Base-by-base conservation (phyloP, 176 grass and related monocot genomes). In the Aegilops umbellulata region DNA sequence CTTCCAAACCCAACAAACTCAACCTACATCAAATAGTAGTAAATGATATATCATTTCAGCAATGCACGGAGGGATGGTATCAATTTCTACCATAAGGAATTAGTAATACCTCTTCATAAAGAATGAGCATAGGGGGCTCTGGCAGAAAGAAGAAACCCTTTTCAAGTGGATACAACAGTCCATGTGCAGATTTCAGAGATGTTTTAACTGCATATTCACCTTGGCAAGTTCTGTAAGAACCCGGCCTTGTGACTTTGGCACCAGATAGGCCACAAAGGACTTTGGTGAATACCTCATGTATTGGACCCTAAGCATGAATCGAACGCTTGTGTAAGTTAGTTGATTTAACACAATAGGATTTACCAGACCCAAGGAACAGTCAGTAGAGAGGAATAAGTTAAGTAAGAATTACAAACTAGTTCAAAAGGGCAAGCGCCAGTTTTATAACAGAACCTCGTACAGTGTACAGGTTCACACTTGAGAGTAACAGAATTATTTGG, bases 121-220 rank as follows among this genome's bases (percentile, higher is more conserved):
- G 92, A 86, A 99, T 99, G 44, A 99, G 94, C 10, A 94, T 99
- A 32, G 94, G 97, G 88, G 97, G 94, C 86, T 96, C 96, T 22
- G 94, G 97, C 25, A 99, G 88, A 84, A 99, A 99, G 94, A 99
- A 99, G 82, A 99, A 96, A 69, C 90, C 90, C 80, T 94, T 99
- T 82, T 96, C 97, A 84, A 96, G 97, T 31, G 97, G 94, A 86
- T 99, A 99, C 76, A 99, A 51, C 32, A 96, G 57, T 77, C 97
- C 92, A 86, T 99, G 92, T 91, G 96, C 97, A 85, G 97, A 88
- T 92, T 99, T 99, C 17, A 96, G 89, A 77, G 97, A 99, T 60
- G 97, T 96, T 93, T 99, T 99, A 83, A 99, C 97, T 86, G 97
- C 97, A 87, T 99, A 99, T 67, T 92, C 96, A 91, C 88, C 94